A percentile compares a stretch with the other conserved stretches of the same genome.
Evolutionary conservation across 805 yeast species (phyloP).

Genomic region (Ascoidea asiatica): DNA sequence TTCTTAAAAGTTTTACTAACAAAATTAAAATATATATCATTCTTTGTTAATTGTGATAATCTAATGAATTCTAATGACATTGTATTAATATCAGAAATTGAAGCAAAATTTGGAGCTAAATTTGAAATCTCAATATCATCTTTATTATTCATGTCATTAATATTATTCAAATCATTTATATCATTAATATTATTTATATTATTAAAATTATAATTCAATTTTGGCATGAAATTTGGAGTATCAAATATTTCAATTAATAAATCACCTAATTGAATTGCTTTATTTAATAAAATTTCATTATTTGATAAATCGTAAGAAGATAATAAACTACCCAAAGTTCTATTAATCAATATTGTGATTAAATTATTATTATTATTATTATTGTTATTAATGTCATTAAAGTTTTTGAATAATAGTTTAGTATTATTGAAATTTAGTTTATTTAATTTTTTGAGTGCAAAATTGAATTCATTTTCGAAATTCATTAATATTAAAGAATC

Average conservation of each 20-base stretch:
- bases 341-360: too few species aligned
- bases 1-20: conserved; percentile 28
- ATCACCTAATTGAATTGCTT: conserved; percentile 33
- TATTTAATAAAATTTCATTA: conserved; percentile 19
- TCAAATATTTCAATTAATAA: conserved; percentile 41
- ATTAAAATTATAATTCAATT: conserved; percentile 29
- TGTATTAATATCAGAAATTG: conserved; percentile 35
- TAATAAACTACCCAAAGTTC: conserved; percentile 39
- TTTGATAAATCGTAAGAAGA: conserved; percentile 36
- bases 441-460: conserved; percentile 23
- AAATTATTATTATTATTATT: too few species aligned
- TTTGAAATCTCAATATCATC: conserved; percentile 18
- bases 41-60: conserved; percentile 35
- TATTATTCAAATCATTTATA: too few species aligned
- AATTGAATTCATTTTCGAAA: conserved; percentile 23
- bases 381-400: too few species aligned
- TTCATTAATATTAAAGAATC: conserved; percentile 38
- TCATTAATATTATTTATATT: too few species aligned
- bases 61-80: conserved; percentile 38
- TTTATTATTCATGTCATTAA: too few species aligned
- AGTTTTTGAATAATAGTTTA: too few species aligned
- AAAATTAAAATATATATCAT: conserved; percentile 35
- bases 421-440: conserved; percentile 33
- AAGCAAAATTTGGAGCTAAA: conserved; percentile 22
- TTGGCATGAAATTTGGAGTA: conserved; percentile 44